Percentiles rank a stretch among this genome's conserved stretches.
These are phyloP conservation scores for Protomyces inundatus DNA, from an alignment of 1,139 yeast genomes.

Conservation along the genomic window DNA sequence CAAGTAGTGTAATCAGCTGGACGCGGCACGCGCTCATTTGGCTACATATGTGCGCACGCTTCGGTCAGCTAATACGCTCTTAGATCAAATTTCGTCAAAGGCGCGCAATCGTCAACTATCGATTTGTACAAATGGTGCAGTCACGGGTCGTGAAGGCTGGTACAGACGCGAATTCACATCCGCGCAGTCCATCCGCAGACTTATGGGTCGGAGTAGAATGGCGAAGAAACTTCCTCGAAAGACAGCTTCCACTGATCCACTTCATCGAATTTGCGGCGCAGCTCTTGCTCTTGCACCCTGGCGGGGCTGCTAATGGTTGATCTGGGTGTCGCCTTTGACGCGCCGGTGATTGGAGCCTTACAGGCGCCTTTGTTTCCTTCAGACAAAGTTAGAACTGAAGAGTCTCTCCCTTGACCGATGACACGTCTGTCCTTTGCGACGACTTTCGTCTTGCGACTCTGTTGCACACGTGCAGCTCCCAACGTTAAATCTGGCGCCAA, in stretches of 20 bases:
- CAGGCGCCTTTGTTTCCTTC: background rate
- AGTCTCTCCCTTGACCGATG: background rate
- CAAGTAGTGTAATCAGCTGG: no score
- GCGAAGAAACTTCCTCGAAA: conserved; percentile 10
- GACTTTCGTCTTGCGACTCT: background rate
- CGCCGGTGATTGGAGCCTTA: background rate
- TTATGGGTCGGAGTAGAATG: conserved; percentile 8
- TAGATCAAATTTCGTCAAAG: no score
- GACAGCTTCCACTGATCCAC: conserved; percentile 15
- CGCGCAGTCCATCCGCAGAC: no score
- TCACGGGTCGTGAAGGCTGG: no score
- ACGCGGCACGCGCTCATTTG: no score
- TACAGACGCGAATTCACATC: no score
- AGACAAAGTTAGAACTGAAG: background rate
- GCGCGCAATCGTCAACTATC: no score
- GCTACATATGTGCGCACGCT: no score
- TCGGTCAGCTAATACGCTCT: no score
- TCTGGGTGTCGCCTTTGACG: background rate
- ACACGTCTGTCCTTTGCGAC: background rate
- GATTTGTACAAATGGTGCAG: no score
- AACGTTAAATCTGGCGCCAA: no score
- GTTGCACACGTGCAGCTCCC: background rate
- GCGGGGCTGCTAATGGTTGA: no score
- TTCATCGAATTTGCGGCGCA: conserved; percentile 9
- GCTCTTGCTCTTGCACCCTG: background rate